phyloP scores from a whole-genome alignment of 2,329 filamentous ascomycete genomes.

The Teratosphaeriaceae sp. region DNA sequence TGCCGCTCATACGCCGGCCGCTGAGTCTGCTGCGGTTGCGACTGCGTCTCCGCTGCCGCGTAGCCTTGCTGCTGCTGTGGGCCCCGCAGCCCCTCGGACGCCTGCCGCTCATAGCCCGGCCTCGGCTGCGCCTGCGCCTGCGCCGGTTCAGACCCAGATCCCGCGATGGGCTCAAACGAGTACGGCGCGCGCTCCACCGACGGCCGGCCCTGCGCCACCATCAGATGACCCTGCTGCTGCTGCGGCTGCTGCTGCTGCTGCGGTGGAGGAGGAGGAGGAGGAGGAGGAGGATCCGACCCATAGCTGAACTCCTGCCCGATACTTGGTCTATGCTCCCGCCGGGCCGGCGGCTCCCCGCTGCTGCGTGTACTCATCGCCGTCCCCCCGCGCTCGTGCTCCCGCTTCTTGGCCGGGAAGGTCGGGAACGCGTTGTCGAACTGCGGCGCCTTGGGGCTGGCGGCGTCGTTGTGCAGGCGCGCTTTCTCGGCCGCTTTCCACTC shows the following conservation, averaged over 20 bases:
- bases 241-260: not conserved
- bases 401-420: constrained; percentile 34
- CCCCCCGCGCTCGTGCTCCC: constrained; percentile 13
- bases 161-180: constrained; percentile 8
- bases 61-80: too few species aligned
- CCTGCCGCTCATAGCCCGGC: too few species aligned
- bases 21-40: constrained; percentile 3
- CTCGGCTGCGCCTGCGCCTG: too few species aligned
- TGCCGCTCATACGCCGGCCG: constrained; percentile 4
- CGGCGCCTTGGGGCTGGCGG: constrained; percentile 21
- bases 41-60: not conserved
- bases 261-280: too few species aligned
- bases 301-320: constrained; percentile 8
- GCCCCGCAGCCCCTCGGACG: too few species aligned
- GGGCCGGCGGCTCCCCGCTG: too few species aligned
- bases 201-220: constrained; percentile 3
- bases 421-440: constrained; percentile 44
- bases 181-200: constrained; percentile 10
- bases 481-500: constrained; percentile 29
- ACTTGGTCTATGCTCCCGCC: constrained; percentile 7
- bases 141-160: too few species aligned
- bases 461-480: constrained; percentile 24
- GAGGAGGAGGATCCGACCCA: too few species aligned
- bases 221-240: constrained; percentile 3
- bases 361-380: constrained; percentile 10